Evolutionary conservation across 1,284 basidiomycete genomes (phyloP).

Genomic region (Athelia psychrophila): DNA sequence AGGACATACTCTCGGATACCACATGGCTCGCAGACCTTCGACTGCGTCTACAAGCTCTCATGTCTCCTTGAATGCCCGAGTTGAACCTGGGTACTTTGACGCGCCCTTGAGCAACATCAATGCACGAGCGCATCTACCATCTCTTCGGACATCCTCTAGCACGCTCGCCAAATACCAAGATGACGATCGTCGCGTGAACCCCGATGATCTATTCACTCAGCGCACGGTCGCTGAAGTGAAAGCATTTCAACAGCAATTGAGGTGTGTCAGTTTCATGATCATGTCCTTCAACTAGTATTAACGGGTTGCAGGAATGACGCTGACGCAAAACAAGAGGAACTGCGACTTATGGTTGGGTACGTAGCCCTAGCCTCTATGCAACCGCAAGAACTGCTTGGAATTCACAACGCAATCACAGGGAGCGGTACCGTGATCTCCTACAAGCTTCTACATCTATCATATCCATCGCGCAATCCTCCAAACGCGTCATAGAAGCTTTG

Average conservation of each 20-base stretch:
- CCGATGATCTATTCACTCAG: conserved; percentile 80
- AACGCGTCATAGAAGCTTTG: conserved; percentile 56
- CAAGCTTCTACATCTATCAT: conserved; percentile 90
- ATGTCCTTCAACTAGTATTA: conserved; percentile 1
- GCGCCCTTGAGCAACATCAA: not conserved
- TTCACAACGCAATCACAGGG: conserved; percentile 65
- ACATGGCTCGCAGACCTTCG: conserved; percentile 32
- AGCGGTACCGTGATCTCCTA: conserved; percentile 91
- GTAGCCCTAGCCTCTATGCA: conserved; percentile 30
- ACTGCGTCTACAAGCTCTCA: conserved; percentile 21
- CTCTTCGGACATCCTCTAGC: conserved; percentile 15
- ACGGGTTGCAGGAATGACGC: conserved; percentile 66
- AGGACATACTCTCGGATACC: not conserved
- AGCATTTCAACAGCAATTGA: conserved; percentile 66
- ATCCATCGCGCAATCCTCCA: conserved; percentile 64
- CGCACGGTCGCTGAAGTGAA: conserved; percentile 76
- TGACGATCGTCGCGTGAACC: conserved; percentile 42
- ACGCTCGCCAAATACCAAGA: conserved; percentile 18
- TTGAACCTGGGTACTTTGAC: not conserved
- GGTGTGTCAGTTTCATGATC: conserved; percentile 37
- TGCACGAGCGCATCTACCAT: conserved; percentile 3
- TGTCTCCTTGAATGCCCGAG: not conserved
- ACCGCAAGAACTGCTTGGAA: conserved; percentile 21
- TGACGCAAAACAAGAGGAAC: conserved; percentile 87
- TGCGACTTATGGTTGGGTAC: conserved; percentile 94